Conservation (phyloP, 2,329 filamentous ascomycete genomes). For the Hypomyces perniciosus region DNA sequence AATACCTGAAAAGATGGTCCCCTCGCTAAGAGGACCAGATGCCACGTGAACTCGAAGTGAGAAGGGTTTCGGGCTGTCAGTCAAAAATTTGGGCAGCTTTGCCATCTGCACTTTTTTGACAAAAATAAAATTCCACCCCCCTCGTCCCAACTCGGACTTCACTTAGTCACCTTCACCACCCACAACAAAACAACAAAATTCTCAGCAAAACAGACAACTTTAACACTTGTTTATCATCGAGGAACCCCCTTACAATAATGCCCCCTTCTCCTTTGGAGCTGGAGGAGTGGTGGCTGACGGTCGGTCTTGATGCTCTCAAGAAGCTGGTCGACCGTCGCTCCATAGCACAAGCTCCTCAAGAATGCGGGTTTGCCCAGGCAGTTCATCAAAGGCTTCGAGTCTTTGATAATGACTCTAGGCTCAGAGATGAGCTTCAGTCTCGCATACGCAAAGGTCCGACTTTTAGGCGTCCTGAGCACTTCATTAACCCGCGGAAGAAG, state of each 20-base stretch:
- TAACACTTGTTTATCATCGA: not conserved
- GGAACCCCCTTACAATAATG: constrained; percentile 20
- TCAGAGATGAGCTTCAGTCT: constrained; percentile 16
- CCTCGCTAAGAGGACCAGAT: too few species aligned
- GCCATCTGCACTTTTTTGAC: too few species aligned
- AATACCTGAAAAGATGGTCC: too few species aligned
- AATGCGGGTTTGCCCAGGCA: constrained; percentile 29
- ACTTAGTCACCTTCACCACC: too few species aligned
- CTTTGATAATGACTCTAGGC: constrained; percentile 25
- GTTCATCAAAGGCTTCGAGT: constrained; percentile 24
- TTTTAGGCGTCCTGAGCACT: constrained; percentile 15
- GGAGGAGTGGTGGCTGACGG: constrained; percentile 29
- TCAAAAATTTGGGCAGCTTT: too few species aligned
- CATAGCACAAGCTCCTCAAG: constrained; percentile 15
- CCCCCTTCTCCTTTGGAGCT: constrained; percentile 25
- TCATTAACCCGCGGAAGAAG: constrained; percentile 23
- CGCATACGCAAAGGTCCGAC: constrained; percentile 17
- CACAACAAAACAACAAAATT: not conserved
- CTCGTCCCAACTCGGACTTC: too few species aligned
- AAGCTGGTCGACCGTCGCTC: constrained; percentile 20
- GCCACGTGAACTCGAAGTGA: too few species aligned
- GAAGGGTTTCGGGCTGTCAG: too few species aligned
- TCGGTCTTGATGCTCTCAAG: constrained; percentile 20
- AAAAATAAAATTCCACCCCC: too few species aligned
- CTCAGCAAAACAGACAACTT: not conserved